Evolutionary conservation across 2,329 filamentous ascomycete genomes (phyloP).

Genomic region (Aspergillus chevalieri): DNA sequence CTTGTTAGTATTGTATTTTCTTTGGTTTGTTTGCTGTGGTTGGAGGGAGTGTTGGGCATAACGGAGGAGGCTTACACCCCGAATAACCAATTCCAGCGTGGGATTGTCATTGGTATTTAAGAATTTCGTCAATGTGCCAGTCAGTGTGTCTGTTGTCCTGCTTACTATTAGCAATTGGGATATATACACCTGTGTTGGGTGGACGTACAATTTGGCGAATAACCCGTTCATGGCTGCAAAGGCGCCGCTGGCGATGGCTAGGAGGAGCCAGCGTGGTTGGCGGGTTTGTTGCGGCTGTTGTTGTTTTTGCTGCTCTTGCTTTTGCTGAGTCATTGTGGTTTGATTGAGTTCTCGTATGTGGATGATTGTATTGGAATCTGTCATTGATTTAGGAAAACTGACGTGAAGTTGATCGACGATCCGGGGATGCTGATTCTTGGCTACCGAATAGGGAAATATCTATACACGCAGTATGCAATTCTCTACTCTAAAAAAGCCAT

Average conservation of each 20-base stretch:
- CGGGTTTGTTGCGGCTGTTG: constrained; percentile 2
- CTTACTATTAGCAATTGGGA: background rate
- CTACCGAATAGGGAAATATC: constrained; percentile 8
- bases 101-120: constrained; percentile 31
- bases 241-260: constrained; percentile 55
- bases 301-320: constrained; percentile 6
- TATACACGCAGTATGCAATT: background rate
- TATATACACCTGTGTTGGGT: too few relatives aligned
- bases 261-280: constrained; percentile 43
- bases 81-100: constrained; percentile 46
- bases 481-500: background rate
- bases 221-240: constrained; percentile 61
- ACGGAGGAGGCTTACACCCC: constrained; percentile 42
- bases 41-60: too few relatives aligned
- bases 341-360: background rate
- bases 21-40: background rate
- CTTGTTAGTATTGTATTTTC: constrained; percentile 13
- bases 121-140: constrained; percentile 47
- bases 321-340: background rate
- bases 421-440: background rate
- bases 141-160: constrained; percentile 57
- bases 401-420: background rate
- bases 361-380: background rate
- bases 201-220: constrained; percentile 57
- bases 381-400: background rate